Evolutionary conservation across 805 yeast species (phyloP).

Genomic region (Suhomyces xylopsoci): DNA sequence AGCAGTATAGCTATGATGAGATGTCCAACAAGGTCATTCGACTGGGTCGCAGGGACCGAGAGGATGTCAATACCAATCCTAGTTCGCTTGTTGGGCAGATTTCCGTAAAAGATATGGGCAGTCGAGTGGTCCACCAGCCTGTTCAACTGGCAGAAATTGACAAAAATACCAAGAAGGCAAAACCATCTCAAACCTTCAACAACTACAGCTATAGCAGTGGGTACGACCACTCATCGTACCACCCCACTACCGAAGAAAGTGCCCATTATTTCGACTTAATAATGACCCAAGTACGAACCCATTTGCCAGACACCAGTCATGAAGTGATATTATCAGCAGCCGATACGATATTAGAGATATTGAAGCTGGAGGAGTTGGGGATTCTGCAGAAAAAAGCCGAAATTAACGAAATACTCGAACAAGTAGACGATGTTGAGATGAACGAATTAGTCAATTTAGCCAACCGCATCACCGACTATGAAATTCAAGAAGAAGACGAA

Average conservation of each 20-base stretch:
- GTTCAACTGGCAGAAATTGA: constrained; percentile 1
- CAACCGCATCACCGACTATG: constrained; percentile 51
- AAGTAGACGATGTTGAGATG: constrained; percentile 42
- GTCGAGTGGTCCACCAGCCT: constrained; percentile 24
- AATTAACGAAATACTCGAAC: constrained; percentile 47
- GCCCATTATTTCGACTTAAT: constrained; percentile 51
- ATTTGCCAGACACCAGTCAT: constrained; percentile 74
- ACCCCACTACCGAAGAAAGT: constrained; percentile 58
- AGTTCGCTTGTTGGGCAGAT: constrained; percentile 69
- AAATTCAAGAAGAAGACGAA: constrained; percentile 12
- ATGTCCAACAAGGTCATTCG: constrained; percentile 74
- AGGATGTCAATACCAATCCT: constrained; percentile 58
- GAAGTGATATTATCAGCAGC: constrained; percentile 69
- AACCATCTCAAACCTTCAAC: constrained; percentile 8
- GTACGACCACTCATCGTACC: constrained; percentile 54
- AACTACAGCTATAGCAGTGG: constrained; percentile 10
- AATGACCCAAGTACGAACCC: constrained; percentile 53
- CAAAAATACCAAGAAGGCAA: neutral
- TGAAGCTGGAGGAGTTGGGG: constrained; percentile 45
- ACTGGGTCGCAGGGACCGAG: constrained; percentile 34
- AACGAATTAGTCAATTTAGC: constrained; percentile 45
- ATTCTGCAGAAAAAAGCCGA: constrained; percentile 47
- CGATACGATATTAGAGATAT: constrained; percentile 55
- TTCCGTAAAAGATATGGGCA: constrained; percentile 69
- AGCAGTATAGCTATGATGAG: constrained; percentile 58